Evolutionary conservation across 805 yeast species (phyloP).

Genomic region (Saccharomycopsis oosterbeekiorum): DNA sequence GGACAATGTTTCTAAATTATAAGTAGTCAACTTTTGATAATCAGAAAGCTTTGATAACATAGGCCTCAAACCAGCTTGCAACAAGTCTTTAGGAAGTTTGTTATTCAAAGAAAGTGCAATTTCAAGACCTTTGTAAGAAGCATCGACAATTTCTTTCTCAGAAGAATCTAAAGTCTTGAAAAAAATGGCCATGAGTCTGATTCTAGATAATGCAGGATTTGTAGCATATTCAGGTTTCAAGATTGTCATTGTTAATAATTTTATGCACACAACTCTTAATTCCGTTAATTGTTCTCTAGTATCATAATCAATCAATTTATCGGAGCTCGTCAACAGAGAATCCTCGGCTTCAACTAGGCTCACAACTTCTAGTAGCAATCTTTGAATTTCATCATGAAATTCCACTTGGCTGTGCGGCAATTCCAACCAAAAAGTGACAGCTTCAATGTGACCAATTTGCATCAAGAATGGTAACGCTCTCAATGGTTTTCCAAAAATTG

Average conservation of each 20-base stretch:
- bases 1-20: constrained; percentile 87
- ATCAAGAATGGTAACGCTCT: constrained; percentile 96
- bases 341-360: constrained; percentile 97
- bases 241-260: constrained; percentile 69
- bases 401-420: constrained; percentile 73
- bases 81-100: constrained; percentile 82
- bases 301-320: constrained; percentile 73
- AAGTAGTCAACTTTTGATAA: constrained; percentile 78
- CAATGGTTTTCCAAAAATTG: constrained; percentile 93
- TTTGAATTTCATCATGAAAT: constrained; percentile 79
- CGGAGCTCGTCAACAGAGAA: constrained; percentile 83
- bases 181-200: constrained; percentile 83
- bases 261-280: constrained; percentile 82
- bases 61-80: constrained; percentile 94
- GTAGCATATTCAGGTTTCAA: constrained; percentile 78
- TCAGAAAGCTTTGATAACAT: constrained; percentile 93
- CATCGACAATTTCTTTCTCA: constrained; percentile 80
- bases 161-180: constrained; percentile 85
- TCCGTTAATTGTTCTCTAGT: constrained; percentile 84
- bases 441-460: constrained; percentile 98
- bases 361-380: constrained; percentile 80
- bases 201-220: constrained; percentile 61
- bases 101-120: constrained; percentile 77
- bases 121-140: constrained; percentile 83
- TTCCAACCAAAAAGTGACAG: constrained; percentile 83